Base-by-base conservation (phyloP, 495 filamentous ascomycete genomes). In the Penicillium fimorum region DNA sequence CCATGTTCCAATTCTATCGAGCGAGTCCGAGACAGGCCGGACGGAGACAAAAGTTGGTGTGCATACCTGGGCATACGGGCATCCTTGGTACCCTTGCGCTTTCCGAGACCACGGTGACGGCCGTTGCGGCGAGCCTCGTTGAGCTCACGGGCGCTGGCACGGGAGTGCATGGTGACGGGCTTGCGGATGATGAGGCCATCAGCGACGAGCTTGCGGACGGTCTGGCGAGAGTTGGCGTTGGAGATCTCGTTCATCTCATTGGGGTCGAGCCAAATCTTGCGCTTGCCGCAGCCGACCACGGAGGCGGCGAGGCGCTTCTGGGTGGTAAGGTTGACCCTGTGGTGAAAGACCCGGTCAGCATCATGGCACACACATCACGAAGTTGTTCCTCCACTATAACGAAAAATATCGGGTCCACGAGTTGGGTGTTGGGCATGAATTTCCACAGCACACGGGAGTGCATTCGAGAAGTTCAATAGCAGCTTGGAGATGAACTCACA, bases 111-210 rank as follows among this genome's bases (percentile, higher is more conserved):
- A 67, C 93, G 87, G 84, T 99, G 94, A 82, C 94, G 85, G 66
- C 94, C 94, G 72, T 91, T 89, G 63, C 92, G 82, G 77, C 92
- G 86, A 73, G 94, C 90, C 58, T 87, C 87, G 74, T 85, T 91
- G 73, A 97, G 82, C 74, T 91, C 90, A 67, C 94, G 89, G 71
- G 94, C 93, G 67, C 95, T 88, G 60, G 89, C 85, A 76, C 95
- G 90, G 63, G 95, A 97, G 87, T 99, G 94, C 92, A 97, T 96
- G 71, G 92, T 96, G 68, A 96, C 91, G 69, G 94, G 94, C 84
- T 99, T 99, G 82, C 89, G 89, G 86, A 99, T 99, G 86, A 99
- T 97, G 73, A 99, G 88, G 80, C 94, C 95, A 93, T 99, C 94
- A 81, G 87, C 82, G 79, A 97, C 90, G 81, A 99, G 92, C 87